Evolutionary conservation across 805 yeast genomes (phyloP).

Genomic region (Ogataea allantospora): DNA sequence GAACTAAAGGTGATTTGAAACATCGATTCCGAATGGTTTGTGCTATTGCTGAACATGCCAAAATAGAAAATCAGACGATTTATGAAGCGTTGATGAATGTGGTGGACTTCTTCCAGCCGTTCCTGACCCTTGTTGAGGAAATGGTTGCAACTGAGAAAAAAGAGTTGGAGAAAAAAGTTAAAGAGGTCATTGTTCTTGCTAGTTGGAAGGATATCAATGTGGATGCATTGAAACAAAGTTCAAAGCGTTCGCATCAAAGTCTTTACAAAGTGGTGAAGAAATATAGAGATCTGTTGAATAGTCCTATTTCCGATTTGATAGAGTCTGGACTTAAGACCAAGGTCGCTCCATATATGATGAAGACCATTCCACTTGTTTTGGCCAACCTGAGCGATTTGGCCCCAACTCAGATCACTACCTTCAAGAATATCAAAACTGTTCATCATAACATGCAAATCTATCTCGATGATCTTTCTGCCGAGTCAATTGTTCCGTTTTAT

Average conservation of each 20-base stretch:
- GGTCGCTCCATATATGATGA: constrained; percentile 7
- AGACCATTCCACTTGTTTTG: neutral
- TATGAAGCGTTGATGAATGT: constrained; percentile 54
- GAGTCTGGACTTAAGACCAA: constrained; percentile 52
- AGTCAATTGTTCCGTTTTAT: constrained; percentile 47
- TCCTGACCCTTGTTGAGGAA: constrained; percentile 46
- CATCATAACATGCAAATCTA: constrained; percentile 56
- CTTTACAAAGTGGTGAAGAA: constrained; percentile 82
- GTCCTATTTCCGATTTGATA: constrained; percentile 51
- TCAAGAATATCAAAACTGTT: constrained; percentile 52
- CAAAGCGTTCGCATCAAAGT: constrained; percentile 80
- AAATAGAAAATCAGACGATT: constrained; percentile 27
- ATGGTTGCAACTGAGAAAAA: constrained; percentile 46
- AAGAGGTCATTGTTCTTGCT: constrained; percentile 83
- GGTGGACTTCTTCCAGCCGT: constrained; percentile 65
- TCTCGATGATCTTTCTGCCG: constrained; percentile 33
- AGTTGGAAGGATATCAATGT: constrained; percentile 97
- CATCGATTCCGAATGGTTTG: constrained; percentile 57
- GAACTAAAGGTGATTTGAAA: constrained; percentile 72
- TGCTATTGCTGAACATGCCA: constrained; percentile 62
- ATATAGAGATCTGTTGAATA: constrained; percentile 62
- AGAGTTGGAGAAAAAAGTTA: constrained; percentile 69
- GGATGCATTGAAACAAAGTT: constrained; percentile 91
- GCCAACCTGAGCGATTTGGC: constrained; percentile 5
- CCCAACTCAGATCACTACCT: constrained; percentile 39